These are phyloP conservation scores for Plenodomus lindquistii DNA, from an alignment of 2,329 filamentous ascomycete genomes.

Conservation along the genomic window DNA sequence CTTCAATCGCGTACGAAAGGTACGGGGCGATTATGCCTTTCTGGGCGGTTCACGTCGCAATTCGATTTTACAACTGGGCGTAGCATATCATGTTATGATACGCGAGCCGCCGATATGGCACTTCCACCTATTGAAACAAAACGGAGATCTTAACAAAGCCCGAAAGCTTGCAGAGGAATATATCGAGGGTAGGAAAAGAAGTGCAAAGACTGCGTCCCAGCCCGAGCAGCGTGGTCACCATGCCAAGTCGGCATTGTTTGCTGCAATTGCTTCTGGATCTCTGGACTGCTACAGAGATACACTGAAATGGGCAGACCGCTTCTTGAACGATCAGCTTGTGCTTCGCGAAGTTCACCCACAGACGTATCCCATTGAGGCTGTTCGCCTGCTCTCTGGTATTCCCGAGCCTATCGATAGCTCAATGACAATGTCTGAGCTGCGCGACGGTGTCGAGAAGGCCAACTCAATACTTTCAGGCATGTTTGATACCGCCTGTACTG, in stretches of 20 bases:
- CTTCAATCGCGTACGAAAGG: slow-evolving; percentile 22
- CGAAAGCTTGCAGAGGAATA: slow-evolving; percentile 7
- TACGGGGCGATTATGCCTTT: slow-evolving; percentile 21
- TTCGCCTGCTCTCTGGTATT: slow-evolving; percentile 6
- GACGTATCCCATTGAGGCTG: slow-evolving; percentile 1
- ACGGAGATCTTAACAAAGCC: slow-evolving; percentile 13
- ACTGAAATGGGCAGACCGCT: slow-evolving; percentile 43
- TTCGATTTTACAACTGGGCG: slow-evolving; percentile 7
- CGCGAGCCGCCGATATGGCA: slow-evolving; percentile 23
- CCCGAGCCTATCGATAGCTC: background rate
- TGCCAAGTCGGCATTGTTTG: slow-evolving; percentile 32
- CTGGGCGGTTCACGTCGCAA: slow-evolving; percentile 3
- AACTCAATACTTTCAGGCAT: slow-evolving; percentile 35
- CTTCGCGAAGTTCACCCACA: slow-evolving; percentile 3
- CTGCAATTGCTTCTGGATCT: slow-evolving; percentile 39
- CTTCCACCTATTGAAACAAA: slow-evolving; percentile 13
- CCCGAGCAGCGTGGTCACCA: slow-evolving; percentile 33
- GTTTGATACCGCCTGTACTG: slow-evolving; percentile 34
- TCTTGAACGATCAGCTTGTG: slow-evolving; percentile 39
- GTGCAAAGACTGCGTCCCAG: slow-evolving; percentile 24
- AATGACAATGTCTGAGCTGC: slow-evolving; percentile 7
- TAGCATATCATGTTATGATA: background rate
- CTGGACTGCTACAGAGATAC: slow-evolving; percentile 34
- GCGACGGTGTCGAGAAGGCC: slow-evolving; percentile 20
- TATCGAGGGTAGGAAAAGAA: slow-evolving; percentile 25